Percentiles rank a stretch among this genome's conserved stretches.
Conservation (phyloP, 495 filamentous ascomycete species). For the Lichenothelia convexa region DNA sequence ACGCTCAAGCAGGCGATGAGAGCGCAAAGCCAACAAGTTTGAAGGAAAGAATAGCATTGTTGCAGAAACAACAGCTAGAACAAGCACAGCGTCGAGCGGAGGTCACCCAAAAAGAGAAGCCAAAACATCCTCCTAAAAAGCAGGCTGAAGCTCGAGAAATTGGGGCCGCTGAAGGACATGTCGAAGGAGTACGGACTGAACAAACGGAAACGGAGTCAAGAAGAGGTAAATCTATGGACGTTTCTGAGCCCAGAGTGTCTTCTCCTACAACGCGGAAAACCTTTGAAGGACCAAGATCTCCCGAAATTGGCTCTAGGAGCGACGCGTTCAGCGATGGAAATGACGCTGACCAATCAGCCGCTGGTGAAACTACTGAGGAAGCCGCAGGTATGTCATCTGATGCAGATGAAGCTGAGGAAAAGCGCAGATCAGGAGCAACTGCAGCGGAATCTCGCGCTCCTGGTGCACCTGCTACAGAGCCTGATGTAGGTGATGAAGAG, state of each 20-base stretch:
- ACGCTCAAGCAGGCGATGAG: slow-evolving; percentile 43
- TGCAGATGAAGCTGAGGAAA: slow-evolving; percentile 54
- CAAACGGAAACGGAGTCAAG: slow-evolving; percentile 13
- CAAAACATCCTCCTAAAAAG: slow-evolving; percentile 62
- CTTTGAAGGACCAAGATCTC: slow-evolving; percentile 33
- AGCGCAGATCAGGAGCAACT: slow-evolving; percentile 6
- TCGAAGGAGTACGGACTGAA: slow-evolving; percentile 13
- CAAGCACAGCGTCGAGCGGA: slow-evolving; percentile 67
- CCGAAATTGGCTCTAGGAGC: slow-evolving; percentile 25
- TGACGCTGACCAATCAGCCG: slow-evolving; percentile 78
- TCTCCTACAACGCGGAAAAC: slow-evolving; percentile 18
- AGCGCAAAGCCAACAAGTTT: slow-evolving; percentile 78
- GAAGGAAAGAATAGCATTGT: slow-evolving; percentile 81
- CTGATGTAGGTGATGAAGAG: slow-evolving; percentile 22
- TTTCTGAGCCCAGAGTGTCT: slow-evolving; percentile 36
- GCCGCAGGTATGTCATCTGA: slow-evolving; percentile 58
- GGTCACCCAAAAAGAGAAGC: slow-evolving; percentile 67
- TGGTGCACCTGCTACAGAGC: slow-evolving; percentile 10
- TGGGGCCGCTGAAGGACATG: slow-evolving; percentile 1
- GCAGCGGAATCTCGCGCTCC: slow-evolving; percentile 7
- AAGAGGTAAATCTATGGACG: slow-evolving; percentile 16
- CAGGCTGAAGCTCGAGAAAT: slow-evolving; percentile 35
- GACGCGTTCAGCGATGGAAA: slow-evolving; percentile 59
- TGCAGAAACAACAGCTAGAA: slow-evolving; percentile 88
- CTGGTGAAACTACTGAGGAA: slow-evolving; percentile 66